These are phyloP conservation scores for Allomyces arbusculus DNA, from an alignment of 192 early-diverging fungal species.

Conservation along the genomic window DNA sequence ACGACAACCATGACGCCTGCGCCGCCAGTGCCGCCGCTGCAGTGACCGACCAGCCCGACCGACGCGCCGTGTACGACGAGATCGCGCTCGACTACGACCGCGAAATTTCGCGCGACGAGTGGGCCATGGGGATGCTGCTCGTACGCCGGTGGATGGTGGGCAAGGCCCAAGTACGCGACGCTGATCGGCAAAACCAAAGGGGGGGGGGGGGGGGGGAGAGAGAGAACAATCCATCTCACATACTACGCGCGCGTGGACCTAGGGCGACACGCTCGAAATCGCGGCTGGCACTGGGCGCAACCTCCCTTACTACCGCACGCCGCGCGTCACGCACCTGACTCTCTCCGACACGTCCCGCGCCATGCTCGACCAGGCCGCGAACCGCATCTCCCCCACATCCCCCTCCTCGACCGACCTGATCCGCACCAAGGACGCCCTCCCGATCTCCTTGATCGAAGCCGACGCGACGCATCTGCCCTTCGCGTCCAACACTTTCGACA, in stretches of 20 bases:
- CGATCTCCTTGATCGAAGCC: conserved; percentile 10
- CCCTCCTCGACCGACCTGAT: conserved; percentile 2
- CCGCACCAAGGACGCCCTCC: conserved; percentile 8
- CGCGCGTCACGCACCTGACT: conserved; percentile 17
- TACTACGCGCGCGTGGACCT: background rate
- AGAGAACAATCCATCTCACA: background rate
- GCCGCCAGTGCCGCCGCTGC: too few species aligned
- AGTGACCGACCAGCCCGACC: conserved; percentile 3
- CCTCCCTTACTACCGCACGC: conserved; percentile 23
- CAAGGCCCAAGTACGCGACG: conserved; percentile 21
- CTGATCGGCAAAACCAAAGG: too few species aligned
- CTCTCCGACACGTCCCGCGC: conserved; percentile 23
- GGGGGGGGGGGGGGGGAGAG: too few species aligned
- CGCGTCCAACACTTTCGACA: conserved; percentile 21
- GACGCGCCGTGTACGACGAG: conserved; percentile 17
- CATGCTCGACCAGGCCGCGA: conserved; percentile 29
- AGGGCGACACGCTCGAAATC: conserved; percentile 39
- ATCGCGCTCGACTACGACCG: conserved; percentile 32
- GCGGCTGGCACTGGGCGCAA: conserved; percentile 44
- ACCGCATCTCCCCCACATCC: conserved; percentile 1
- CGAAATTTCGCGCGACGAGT: conserved; percentile 36
- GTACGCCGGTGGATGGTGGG: conserved; percentile 20
- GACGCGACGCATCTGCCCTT: conserved; percentile 13
- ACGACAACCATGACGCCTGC: too few species aligned
- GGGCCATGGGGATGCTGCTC: conserved; percentile 30